These are phyloP conservation scores for Chlamydomonas incerta DNA, from an alignment of 139 green algal species.

Conservation along the genomic window DNA sequence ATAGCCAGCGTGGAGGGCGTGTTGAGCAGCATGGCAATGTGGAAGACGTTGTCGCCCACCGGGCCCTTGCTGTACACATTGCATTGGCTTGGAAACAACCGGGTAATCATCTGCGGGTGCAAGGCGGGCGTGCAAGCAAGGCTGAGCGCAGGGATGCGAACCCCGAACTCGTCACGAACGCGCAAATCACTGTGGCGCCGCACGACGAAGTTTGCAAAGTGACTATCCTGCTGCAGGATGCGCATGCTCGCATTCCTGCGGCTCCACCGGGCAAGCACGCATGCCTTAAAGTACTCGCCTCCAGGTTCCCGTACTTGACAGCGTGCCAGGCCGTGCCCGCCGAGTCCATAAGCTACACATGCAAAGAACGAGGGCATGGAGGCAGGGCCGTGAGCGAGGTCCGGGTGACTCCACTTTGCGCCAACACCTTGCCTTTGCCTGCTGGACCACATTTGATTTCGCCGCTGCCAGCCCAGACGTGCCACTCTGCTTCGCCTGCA, in stretches of 20 bases:
- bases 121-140: not conserved
- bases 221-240: too few relatives aligned
- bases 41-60: slow-evolving; percentile 74
- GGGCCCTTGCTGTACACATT: slow-evolving; percentile 70
- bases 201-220: too few relatives aligned
- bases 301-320: slow-evolving; percentile 73
- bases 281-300: slow-evolving; percentile 47
- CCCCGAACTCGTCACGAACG: too few relatives aligned
- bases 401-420: not conserved
- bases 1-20: slow-evolving; percentile 71
- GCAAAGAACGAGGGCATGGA: too few relatives aligned
- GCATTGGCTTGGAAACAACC: slow-evolving; percentile 66
- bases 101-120: slow-evolving; percentile 61
- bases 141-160: too few relatives aligned
- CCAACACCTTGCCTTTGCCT: slow-evolving; percentile 12
- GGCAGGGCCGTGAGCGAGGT: not conserved
- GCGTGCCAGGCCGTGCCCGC: slow-evolving; percentile 70
- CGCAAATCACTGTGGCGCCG: too few relatives aligned
- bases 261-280: not conserved
- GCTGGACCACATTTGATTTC: slow-evolving; percentile 39
- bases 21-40: slow-evolving; percentile 72
- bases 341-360: slow-evolving; percentile 65
- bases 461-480: slow-evolving; percentile 6
- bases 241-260: too few relatives aligned
- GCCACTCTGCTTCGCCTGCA: too few relatives aligned